Evolutionary conservation across 225 moss, liverwort and hornwort species (phyloP), one percentile per base, ranked within the genome.

Genomic region (Sphagnum contortum): DNA sequence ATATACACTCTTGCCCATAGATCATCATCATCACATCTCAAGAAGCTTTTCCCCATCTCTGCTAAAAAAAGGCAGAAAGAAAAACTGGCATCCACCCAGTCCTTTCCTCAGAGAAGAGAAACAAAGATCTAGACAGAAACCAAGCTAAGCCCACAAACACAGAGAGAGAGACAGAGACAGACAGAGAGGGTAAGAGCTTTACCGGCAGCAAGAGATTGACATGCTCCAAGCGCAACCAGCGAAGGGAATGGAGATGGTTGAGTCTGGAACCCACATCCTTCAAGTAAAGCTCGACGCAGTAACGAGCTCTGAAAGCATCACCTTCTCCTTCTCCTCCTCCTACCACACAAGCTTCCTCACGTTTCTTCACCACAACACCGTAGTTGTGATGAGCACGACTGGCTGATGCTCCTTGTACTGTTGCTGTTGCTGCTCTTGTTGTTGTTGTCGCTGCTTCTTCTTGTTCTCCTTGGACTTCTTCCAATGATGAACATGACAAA

Each of bases 141-240:
- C 29, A 29, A 29, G 29, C 29, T 9, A 52, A 9, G 52, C 52
- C 52, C 52, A 52, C 52, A 52, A 9, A 52, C 7, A 52, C 52
- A 6, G 9, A 6, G 2, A 52, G 52, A 52, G 52, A 5, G 52
- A 52, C 52, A 52, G 52, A 52, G 52, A 52, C 52, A 5, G 52
- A 5, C 52, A 45, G 47, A 61, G 45, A 45, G 7, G 45, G 3
- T 47, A 47, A 6, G 13, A 53, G 48, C 3, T 47, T 29, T 60
- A 79, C 79, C 79, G 67, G 69, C 2, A 75, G 62, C 48, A 72
- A 49, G 49, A 55, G 61, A 60, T 67, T 50, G 58, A 49, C 49
- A 44, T 72, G 75, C 60, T 80, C 73, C 12, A 84, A 65, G 45
- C 80, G 77, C 77, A 84, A 61, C 77, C 80, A 84, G 75, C 66